Conservation (phyloP, 352 stramenopile species). For the Phytopythium cucurbitacearum region DNA sequence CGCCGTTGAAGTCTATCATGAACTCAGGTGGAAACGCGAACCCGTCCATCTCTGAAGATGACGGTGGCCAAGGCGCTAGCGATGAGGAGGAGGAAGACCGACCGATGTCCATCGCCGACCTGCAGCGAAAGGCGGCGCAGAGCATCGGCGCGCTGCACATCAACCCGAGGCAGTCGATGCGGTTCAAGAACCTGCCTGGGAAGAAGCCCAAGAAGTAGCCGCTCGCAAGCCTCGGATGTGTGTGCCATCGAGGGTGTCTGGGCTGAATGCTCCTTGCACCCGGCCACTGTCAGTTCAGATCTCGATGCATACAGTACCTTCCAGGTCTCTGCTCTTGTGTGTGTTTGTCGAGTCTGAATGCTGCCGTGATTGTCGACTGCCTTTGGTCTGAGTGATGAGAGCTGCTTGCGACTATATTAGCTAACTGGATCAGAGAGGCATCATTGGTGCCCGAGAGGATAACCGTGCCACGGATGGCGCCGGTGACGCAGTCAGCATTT, state of each 20-base stretch:
- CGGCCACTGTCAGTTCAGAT: too few species aligned
- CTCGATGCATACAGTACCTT: too few species aligned
- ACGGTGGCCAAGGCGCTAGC: constrained; percentile 29
- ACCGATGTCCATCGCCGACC: constrained; percentile 53
- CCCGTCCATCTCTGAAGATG: constrained; percentile 45
- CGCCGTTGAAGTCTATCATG: constrained; percentile 4
- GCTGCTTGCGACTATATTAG: too few species aligned
- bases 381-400: too few species aligned
- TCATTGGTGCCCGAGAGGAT: too few species aligned
- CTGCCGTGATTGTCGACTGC: too few species aligned
- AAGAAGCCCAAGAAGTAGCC: constrained; percentile 43
- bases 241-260: background rate
- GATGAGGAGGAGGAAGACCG: constrained; percentile 66
- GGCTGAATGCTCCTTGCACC: too few species aligned
- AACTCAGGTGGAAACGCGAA: background rate
- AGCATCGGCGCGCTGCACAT: constrained; percentile 43
- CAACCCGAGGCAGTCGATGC: constrained; percentile 34
- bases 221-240: background rate
- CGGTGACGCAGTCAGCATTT: too few species aligned
- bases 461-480: too few species aligned
- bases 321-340: too few species aligned
- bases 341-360: too few species aligned
- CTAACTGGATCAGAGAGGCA: too few species aligned
- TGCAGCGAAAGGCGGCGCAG: constrained; percentile 56
- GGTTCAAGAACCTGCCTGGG: constrained; percentile 13